These are phyloP conservation scores for Hyaloscypha variabilis DNA, from an alignment of 495 filamentous ascomycete species.

Conservation along the genomic window DNA sequence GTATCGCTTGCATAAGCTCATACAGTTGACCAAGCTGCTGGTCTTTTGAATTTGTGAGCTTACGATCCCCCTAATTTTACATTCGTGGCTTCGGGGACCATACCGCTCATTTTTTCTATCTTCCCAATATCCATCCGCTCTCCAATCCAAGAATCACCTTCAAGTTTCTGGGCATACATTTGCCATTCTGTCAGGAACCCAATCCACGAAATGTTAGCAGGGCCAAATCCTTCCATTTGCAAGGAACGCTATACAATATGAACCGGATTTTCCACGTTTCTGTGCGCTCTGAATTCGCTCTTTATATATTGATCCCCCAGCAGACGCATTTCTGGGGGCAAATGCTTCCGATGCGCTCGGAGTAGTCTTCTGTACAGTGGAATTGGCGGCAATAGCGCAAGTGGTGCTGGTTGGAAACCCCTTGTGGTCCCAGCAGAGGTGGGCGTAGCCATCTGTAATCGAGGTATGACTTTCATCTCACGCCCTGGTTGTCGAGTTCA, in stretches of 20 bases:
- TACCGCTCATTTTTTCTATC: slow-evolving; percentile 94
- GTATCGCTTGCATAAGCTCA: slow-evolving; percentile 88
- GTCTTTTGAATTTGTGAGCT: slow-evolving; percentile 52
- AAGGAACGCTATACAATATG: slow-evolving; percentile 68
- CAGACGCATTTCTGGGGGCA: slow-evolving; percentile 73
- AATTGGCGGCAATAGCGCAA: slow-evolving; percentile 88
- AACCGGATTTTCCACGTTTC: slow-evolving; percentile 82
- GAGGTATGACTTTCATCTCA: slow-evolving; percentile 18
- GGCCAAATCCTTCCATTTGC: slow-evolving; percentile 2
- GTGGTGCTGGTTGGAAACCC: slow-evolving; percentile 51
- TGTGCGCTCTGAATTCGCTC: slow-evolving; percentile 84
- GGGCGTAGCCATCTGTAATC: slow-evolving; percentile 24
- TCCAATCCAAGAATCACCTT: slow-evolving; percentile 80
- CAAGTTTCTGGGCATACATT: slow-evolving; percentile 85
- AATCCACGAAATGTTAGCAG: slow-evolving; percentile 54
- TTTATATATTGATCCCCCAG: slow-evolving; percentile 92
- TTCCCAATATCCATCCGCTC: slow-evolving; percentile 77
- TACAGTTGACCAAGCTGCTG: slow-evolving; percentile 93
- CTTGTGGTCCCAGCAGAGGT: slow-evolving; percentile 14
- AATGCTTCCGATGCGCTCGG: slow-evolving; percentile 78
- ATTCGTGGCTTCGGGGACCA: slow-evolving; percentile 25
- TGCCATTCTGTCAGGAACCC: slow-evolving; percentile 98
- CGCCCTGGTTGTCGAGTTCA: neutral
- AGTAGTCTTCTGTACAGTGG: slow-evolving; percentile 87
- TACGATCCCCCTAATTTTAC: neutral